phyloP scores from a whole-genome alignment of 768 basidiomycete species.

The Leccinum arenicola region DNA sequence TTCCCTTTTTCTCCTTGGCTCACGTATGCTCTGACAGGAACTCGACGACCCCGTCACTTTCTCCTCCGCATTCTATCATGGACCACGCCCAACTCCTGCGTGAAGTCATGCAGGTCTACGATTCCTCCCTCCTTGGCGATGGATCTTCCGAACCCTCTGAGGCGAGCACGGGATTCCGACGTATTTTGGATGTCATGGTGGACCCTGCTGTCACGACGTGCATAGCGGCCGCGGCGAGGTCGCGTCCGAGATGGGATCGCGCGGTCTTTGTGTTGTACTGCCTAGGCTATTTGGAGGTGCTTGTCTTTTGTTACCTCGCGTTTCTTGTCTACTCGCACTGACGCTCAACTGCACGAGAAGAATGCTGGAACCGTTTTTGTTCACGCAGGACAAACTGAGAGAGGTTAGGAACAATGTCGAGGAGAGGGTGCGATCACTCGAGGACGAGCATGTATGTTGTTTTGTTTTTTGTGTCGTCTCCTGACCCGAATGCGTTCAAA shows the following conservation, averaged over 20 bases:
- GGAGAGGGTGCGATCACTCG: conserved; percentile 57
- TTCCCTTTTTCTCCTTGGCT: neutral
- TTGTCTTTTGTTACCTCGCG: conserved; percentile 16
- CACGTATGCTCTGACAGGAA: conserved; percentile 40
- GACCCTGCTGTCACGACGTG: conserved; percentile 84
- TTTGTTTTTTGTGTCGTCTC: neutral
- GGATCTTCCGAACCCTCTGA: conserved; percentile 7
- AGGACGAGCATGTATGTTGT: conserved; percentile 76
- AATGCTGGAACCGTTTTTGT: conserved; percentile 61
- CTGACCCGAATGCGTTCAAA: no score
- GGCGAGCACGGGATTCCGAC: conserved; percentile 16
- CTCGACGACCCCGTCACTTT: conserved; percentile 64
- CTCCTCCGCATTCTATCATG: conserved; percentile 74
- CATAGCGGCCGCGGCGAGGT: conserved; percentile 49
- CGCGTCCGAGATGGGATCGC: conserved; percentile 70
- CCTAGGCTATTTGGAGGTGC: conserved; percentile 75
- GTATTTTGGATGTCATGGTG: conserved; percentile 78
- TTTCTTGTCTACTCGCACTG: conserved; percentile 1
- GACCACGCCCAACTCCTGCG: conserved; percentile 82
- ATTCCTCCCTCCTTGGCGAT: conserved; percentile 76
- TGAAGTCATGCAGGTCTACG: conserved; percentile 87
- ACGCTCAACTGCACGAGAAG: conserved; percentile 33
- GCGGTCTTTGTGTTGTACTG: conserved; percentile 86
- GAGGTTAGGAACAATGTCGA: conserved; percentile 62
- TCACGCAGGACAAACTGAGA: conserved; percentile 59